phyloP scores from a whole-genome alignment of 1,284 basidiomycete species.

The Fomitopsis betulina region DNA sequence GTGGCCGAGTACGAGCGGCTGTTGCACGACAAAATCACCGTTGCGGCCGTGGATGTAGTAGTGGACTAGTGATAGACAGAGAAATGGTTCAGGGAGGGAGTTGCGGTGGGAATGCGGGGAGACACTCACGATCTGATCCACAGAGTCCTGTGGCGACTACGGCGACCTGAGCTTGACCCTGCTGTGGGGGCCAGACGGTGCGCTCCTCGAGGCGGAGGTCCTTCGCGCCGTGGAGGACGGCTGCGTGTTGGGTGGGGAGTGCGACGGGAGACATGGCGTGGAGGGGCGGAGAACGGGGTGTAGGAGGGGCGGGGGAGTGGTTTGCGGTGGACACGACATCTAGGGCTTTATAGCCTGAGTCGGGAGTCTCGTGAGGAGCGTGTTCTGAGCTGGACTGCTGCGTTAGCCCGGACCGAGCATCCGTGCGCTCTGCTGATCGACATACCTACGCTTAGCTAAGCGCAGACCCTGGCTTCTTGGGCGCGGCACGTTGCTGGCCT shows the following conservation, averaged over 20 bases:
- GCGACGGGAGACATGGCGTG: conserved; percentile 53
- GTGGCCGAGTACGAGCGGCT: conserved; percentile 87
- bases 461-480: conserved; percentile 12
- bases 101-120: conserved; percentile 13
- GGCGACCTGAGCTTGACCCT: conserved; percentile 68
- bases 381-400: conserved; percentile 16
- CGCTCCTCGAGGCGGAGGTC: conserved; percentile 73
- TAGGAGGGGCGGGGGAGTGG: conserved; percentile 12
- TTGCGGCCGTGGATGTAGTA: conserved; percentile 88
- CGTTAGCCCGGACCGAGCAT: conserved; percentile 18
- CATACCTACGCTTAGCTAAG: conserved; percentile 11
- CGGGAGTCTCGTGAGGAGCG: conserved; percentile 21
- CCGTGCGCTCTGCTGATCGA: conserved; percentile 16
- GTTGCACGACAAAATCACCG: conserved; percentile 84
- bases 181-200: conserved; percentile 59
- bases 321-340: conserved; percentile 7
- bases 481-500: conserved; percentile 4
- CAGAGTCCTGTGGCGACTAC: conserved; percentile 87
- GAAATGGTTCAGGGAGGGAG: conserved; percentile 10
- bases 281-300: conserved; percentile 10
- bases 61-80: conserved; percentile 54
- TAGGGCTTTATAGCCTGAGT: conserved; percentile 21
- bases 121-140: conserved; percentile 76
- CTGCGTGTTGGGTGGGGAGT: conserved; percentile 53
- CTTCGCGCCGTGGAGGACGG: conserved; percentile 66